A percentile compares a stretch with the other conserved stretches of the same genome.
These are phyloP conservation scores for Endoconidiophora polonica DNA, from an alignment of 2,329 filamentous ascomycete species.

Conservation along the genomic window DNA sequence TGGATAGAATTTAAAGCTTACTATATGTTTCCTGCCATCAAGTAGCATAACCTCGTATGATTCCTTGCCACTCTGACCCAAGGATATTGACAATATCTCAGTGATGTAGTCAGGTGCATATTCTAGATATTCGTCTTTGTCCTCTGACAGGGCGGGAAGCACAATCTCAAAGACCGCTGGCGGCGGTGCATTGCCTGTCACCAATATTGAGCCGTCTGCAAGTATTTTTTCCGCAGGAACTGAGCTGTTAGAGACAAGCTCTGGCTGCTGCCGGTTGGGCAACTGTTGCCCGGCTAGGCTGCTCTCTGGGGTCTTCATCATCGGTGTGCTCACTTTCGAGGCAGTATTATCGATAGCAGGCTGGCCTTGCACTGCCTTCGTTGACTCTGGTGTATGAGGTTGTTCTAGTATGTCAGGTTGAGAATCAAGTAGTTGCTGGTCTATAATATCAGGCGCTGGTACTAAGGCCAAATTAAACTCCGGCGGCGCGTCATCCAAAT, in stretches of 20 bases:
- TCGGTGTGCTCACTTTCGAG: no score
- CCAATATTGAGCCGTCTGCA: slow-evolving; percentile 1
- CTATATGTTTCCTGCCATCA: not conserved
- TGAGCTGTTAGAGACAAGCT: not conserved
- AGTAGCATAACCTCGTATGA: not conserved
- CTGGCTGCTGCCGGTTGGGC: no score
- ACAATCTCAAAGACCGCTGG: slow-evolving; percentile 31
- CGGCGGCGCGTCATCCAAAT: no score
- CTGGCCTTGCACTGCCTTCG: no score
- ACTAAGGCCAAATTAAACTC: no score
- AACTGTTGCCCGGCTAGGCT: no score
- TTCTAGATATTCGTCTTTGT: not conserved
- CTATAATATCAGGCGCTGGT: no score
- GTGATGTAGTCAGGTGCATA: not conserved
- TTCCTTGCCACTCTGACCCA: not conserved
- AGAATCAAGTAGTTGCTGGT: no score
- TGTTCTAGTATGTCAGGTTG: no score
- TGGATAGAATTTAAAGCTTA: not conserved
- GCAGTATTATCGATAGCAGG: no score
- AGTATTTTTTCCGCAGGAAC: slow-evolving; percentile 4
- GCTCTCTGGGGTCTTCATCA: no score
- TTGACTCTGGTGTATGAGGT: no score
- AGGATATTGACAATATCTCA: not conserved
- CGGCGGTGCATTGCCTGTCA: slow-evolving; percentile 10
- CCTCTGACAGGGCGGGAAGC: slow-evolving; percentile 12